A percentile compares a stretch with the other conserved stretches of the same genome.
phyloP scores from a whole-genome alignment of 352 stramenopile species.

The Thalassiosira delicatula region DNA sequence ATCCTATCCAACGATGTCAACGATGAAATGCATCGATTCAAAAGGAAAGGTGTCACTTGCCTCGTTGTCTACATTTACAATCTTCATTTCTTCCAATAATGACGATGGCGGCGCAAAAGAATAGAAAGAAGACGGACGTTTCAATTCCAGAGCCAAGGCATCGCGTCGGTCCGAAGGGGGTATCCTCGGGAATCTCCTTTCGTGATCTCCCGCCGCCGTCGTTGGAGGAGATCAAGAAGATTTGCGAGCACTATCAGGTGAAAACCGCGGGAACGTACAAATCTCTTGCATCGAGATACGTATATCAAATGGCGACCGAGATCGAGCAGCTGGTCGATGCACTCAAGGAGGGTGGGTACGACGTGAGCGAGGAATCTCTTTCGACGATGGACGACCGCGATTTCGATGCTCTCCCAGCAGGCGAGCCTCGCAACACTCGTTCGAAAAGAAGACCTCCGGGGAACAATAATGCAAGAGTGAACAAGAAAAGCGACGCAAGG shows the following conservation, averaged over 20 bases:
- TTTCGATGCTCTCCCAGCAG: neutral
- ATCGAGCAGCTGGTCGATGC: conserved; percentile 61
- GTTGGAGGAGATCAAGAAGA: conserved; percentile 62
- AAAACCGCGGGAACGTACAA: conserved; percentile 63
- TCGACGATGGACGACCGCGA: conserved; percentile 21
- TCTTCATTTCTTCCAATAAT: neutral
- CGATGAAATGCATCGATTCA: conserved; percentile 7
- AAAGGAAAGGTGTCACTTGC: neutral
- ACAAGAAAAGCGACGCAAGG: conserved; percentile 19
- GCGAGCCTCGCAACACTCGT: conserved; percentile 7
- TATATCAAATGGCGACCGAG: conserved; percentile 67
- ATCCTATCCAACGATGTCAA: neutral
- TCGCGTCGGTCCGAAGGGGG: conserved; percentile 62
- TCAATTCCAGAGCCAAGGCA: conserved; percentile 60
- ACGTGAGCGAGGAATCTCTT: conserved; percentile 34
- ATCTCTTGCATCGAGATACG: conserved; percentile 67
- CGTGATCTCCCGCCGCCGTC: conserved; percentile 58
- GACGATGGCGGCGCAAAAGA: conserved; percentile 25
- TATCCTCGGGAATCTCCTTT: conserved; percentile 70
- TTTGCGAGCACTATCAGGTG: conserved; percentile 65
- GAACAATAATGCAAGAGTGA: too few species aligned
- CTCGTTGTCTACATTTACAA: neutral
- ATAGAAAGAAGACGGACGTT: conserved; percentile 60
- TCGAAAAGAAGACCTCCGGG: conserved; percentile 31
- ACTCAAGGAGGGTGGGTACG: conserved; percentile 45